Evolutionary conservation across 1,139 yeast genomes (phyloP).

Genomic region (Kluyveromyces sp.): DNA sequence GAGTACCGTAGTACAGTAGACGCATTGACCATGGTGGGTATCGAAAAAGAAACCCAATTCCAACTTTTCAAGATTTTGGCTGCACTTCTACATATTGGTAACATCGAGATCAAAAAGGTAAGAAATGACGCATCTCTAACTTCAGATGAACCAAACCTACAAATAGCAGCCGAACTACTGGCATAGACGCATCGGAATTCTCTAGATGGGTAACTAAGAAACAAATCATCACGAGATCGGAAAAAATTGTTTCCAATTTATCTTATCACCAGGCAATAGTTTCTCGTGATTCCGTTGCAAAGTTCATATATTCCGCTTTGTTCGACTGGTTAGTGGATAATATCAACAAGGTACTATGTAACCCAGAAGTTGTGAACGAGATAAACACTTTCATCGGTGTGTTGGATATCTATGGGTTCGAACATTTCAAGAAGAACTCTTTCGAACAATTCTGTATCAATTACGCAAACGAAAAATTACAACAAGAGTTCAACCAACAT

Average conservation of each 20-base stretch:
- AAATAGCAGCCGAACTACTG: constrained; percentile 75
- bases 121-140: constrained; percentile 77
- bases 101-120: constrained; percentile 79
- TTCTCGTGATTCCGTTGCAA: constrained; percentile 93
- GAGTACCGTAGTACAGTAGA: constrained; percentile 70
- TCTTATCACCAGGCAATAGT: constrained; percentile 81
- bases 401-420: constrained; percentile 94
- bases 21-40: constrained; percentile 76
- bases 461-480: constrained; percentile 94
- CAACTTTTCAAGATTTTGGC: constrained; percentile 75
- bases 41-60: constrained; percentile 49
- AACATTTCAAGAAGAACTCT: constrained; percentile 88
- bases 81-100: constrained; percentile 88
- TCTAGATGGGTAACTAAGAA: constrained; percentile 92
- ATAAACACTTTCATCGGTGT: constrained; percentile 86
- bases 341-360: constrained; percentile 75
- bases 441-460: constrained; percentile 97
- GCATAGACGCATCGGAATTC: constrained; percentile 64
- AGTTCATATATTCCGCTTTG: constrained; percentile 83
- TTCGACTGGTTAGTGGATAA: constrained; percentile 92
- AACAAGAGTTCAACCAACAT: constrained; percentile 95
- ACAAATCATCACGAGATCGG: constrained; percentile 88
- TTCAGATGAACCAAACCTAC: constrained; percentile 79
- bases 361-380: constrained; percentile 52
- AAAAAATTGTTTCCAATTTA: constrained; percentile 79